Evolutionary conservation across 441 rosid species (phyloP), one percentile per base, ranked within the genome.

Genomic region (Adansonia gregorii): DNA sequence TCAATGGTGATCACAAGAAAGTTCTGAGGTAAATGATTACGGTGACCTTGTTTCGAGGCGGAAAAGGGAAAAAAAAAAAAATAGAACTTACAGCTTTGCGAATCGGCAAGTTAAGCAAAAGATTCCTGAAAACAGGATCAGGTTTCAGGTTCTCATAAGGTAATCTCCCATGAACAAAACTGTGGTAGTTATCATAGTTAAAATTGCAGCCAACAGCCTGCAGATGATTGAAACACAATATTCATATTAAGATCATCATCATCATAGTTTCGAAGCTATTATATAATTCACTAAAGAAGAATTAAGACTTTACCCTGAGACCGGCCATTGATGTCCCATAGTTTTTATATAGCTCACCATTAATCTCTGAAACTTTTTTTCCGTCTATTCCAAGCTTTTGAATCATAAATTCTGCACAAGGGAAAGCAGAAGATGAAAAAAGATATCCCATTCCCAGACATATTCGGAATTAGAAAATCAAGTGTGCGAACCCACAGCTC

Each of bases 241-340:
- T 10, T 54, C 11, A 66, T 3, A 41, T 3, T n/a, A 1, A 3
- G 39, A 35, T 35, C 39, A 35, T 35, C 39, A 14, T 17, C 52
- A 66, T 43, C 27, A 43, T 67, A 19, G n/a, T 12, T 17, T 10
- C 1, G 27, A 27, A 67, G 45, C 27, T 22, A 63, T 45, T 12
- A 27, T 0, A 51, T n/a, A 8, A 49, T 8, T 14, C 22, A 64
- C 48, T 8, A 15, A 15, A 52, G 15, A 63, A 46, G 14, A 68
- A 43, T 27, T 19, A 58, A 60, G 70, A 51, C 22, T n/a, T 48
- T 84, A 89, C 94, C 92, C 81, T 85, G 67, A 91, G 87, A 77
- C 94, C 94, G 77, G 94, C 93, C 94, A 91, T 89, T 69, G 93
- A 83, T 76, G 93, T 91, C 71, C 94, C 93, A 82, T 88, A 87